Base-by-base conservation (phyloP, 352 stramenopile species). In the Globisporangium abappressorium region DNA sequence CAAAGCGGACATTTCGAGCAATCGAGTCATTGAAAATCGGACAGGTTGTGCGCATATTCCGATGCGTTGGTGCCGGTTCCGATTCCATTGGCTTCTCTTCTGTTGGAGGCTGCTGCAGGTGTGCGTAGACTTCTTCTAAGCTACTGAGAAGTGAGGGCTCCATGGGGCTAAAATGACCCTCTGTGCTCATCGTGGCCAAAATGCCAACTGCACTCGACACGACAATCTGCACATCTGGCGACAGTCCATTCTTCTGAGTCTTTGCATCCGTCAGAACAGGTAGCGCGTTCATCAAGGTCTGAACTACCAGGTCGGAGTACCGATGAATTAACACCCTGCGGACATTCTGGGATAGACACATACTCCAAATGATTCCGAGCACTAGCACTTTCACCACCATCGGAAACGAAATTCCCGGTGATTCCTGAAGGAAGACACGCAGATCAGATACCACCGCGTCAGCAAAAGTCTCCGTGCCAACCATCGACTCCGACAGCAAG, bases 121-220 rank as follows among this genome's bases (percentile, higher is more conserved):
- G 46, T 34, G 30, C 15, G 59, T 56, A 57, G 15, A 55, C 59
- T 14, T 12, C 26, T 12, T 28, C 41, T 9, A 65, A 47, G 2
- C 43, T 18, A 15, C 57, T 28, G 18, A 65, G 59, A 30, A 56
- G 11, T 28, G 59, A 49, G 6, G 20, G 36, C 18, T 55, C 41
- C 6, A 65, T 20, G 12, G 33, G 5, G 1, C n/a, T 41, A 26
- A 57, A 12, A 7, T 46, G 46, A n/a, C 24, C 46, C n/a, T 65
- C 46, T 3, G 46, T 57, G 46, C 59, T 46, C 59, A 56, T 41
- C 14, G 59, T 64, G 14, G 59, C 59, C 26, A 64, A 28, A 12
- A 28, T 18, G 7, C 59, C 59, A 22, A 43, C 28, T 1, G 41
- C 41, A 41, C 36, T 41, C 46, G 26, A 28, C 20, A 64, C 15